Evolutionary conservation across 768 basidiomycete species (phyloP).

Genomic region (Psilocybe azurescens): DNA sequence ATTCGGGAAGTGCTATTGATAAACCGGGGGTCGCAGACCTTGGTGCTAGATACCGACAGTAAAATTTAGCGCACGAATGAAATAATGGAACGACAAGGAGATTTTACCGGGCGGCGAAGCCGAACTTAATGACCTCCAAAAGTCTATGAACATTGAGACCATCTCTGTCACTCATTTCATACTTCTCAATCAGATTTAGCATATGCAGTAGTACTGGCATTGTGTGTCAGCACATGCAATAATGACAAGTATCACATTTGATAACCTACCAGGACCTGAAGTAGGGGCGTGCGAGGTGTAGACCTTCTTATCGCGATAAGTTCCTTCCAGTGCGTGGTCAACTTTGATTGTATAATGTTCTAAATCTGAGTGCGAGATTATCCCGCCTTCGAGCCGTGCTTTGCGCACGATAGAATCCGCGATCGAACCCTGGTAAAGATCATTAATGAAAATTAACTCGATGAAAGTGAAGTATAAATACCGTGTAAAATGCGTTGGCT

Average conservation of each 20-base stretch:
- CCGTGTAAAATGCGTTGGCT: constrained; percentile 82
- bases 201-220: constrained; percentile 79
- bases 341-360: constrained; percentile 72
- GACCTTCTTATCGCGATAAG: constrained; percentile 77
- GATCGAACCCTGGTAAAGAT: constrained; percentile 65
- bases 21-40: constrained; percentile 80
- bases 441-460: constrained; percentile 10
- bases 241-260: background rate
- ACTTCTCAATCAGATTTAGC: constrained; percentile 90
- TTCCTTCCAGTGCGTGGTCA: constrained; percentile 75
- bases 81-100: background rate
- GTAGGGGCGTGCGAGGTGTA: constrained; percentile 89
- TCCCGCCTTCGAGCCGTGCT: constrained; percentile 74
- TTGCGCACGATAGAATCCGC: constrained; percentile 81
- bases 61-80: background rate
- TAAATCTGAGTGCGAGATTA: constrained; percentile 79
- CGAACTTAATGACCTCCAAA: constrained; percentile 85
- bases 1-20: constrained; percentile 61
- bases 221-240: background rate
- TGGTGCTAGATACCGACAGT: constrained; percentile 56
- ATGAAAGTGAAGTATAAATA: constrained; percentile 23
- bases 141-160: constrained; percentile 77
- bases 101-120: constrained; percentile 53
- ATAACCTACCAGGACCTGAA: constrained; percentile 67
- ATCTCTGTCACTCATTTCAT: constrained; percentile 56